phyloP scores from a whole-genome alignment of 192 early-diverging fungal genomes.

The Podochytrium sp. region DNA sequence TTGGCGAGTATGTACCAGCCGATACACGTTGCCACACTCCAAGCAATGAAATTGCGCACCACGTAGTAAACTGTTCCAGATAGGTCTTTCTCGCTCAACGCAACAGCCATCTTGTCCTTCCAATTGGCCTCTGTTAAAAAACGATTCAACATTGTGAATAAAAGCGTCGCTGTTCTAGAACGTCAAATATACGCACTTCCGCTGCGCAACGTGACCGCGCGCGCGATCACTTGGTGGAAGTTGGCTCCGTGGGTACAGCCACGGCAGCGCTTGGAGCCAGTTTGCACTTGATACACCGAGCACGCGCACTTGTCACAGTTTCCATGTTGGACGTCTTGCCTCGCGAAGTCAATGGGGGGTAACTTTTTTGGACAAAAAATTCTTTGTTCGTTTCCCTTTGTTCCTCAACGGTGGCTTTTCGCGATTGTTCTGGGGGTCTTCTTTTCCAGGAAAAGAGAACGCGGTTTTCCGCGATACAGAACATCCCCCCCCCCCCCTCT shows the following conservation, averaged over 20 bases:
- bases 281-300: constrained; percentile 14
- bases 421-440: too few relatives aligned
- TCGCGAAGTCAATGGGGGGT: too few relatives aligned
- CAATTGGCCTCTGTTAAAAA: constrained; percentile 8
- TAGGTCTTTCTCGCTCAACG: constrained; percentile 10
- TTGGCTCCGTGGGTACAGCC: constrained; percentile 16
- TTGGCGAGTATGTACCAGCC: not conserved
- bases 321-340: constrained; percentile 5
- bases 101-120: constrained; percentile 22
- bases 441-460: too few relatives aligned
- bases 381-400: too few relatives aligned
- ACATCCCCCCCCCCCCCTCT: too few relatives aligned
- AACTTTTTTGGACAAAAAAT: too few relatives aligned
- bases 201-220: not conserved
- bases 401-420: too few relatives aligned
- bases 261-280: constrained; percentile 19
- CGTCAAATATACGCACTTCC: not conserved
- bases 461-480: too few relatives aligned
- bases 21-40: not conserved
- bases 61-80: constrained; percentile 22
- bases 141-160: not conserved
- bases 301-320: constrained; percentile 19
- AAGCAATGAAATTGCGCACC: constrained; percentile 2
- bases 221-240: constrained; percentile 2
- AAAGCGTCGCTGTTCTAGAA: not conserved